Evolutionary conservation across 768 basidiomycete species (phyloP).

Genomic region (Scleroderma bovista): DNA sequence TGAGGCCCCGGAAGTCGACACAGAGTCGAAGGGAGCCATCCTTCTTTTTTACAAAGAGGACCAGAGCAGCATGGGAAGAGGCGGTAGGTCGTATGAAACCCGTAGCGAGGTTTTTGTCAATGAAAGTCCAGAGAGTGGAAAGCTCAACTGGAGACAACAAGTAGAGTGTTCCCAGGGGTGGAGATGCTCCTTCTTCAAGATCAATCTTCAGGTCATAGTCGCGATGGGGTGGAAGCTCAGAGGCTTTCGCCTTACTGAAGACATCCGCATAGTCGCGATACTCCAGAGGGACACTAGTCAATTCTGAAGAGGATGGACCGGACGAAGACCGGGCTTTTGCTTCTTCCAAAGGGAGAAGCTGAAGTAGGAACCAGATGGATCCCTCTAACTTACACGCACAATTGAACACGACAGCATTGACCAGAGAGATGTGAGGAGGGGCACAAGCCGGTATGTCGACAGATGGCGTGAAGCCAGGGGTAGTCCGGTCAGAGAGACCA

Average conservation of each 20-base stretch:
- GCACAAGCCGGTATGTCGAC: too few species aligned
- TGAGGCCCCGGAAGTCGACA: background rate
- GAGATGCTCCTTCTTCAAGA: too few species aligned
- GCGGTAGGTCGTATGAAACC: slow-evolving; percentile 33
- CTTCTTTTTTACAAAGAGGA: slow-evolving; percentile 26
- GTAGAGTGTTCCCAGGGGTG: too few species aligned
- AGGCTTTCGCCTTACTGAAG: too few species aligned
- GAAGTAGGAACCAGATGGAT: background rate
- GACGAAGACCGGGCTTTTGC: background rate
- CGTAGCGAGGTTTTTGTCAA: background rate
- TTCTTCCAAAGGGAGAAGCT: background rate
- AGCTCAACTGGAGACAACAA: background rate
- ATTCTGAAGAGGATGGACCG: too few species aligned
- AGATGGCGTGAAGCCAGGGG: too few species aligned
- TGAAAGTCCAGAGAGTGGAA: background rate
- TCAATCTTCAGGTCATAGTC: too few species aligned
- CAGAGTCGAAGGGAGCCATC: slow-evolving; percentile 20
- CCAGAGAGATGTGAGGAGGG: background rate
- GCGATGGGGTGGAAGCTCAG: too few species aligned
- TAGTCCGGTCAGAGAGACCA: too few species aligned
- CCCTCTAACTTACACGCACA: background rate
- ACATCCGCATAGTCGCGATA: too few species aligned
- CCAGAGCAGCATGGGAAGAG: slow-evolving; percentile 17
- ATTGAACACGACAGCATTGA: background rate
- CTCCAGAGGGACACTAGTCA: too few species aligned